phyloP scores from a whole-genome alignment of 83 land plant species.

The Picea abies region DNA sequence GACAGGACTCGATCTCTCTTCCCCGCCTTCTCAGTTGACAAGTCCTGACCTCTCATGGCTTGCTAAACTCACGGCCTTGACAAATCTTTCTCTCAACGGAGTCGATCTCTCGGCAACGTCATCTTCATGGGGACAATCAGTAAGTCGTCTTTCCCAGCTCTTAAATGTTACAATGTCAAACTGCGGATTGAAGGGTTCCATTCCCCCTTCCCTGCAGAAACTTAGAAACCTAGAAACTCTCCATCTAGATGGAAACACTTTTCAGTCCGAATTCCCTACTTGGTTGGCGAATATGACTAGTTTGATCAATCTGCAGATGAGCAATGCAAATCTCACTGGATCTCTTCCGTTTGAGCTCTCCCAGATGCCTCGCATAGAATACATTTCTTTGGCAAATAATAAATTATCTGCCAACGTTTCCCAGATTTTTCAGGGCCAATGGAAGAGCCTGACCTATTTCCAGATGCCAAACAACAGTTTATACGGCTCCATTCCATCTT shows the following conservation, averaged over 20 bases:
- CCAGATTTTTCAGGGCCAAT: neutral
- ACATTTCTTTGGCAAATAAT: neutral
- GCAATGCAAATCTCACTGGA: neutral
- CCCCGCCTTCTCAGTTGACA: neutral
- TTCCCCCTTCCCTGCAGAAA: neutral
- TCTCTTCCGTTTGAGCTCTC: neutral
- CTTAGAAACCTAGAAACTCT: conserved; percentile 6
- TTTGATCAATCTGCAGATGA: neutral
- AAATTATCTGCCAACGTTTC: neutral
- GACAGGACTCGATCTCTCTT: conserved; percentile 16
- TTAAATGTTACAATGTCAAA: neutral
- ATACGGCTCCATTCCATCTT: too few species aligned
- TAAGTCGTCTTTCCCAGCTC: conserved; percentile 19
- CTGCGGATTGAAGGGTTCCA: neutral
- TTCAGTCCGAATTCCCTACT: neutral
- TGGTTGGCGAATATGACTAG: conserved; percentile 3
- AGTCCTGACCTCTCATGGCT: conserved; percentile 4
- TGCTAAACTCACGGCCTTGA: conserved; percentile 10
- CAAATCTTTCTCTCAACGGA: conserved; percentile 14
- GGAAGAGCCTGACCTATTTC: too few species aligned
- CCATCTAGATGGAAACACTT: neutral
- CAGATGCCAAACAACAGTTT: too few species aligned
- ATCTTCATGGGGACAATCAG: neutral
- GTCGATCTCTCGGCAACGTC: conserved; percentile 5
- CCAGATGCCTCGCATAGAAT: neutral